Base-by-base conservation (phyloP, 2,329 filamentous ascomycete genomes). In the Fusarium gaditjirri region DNA sequence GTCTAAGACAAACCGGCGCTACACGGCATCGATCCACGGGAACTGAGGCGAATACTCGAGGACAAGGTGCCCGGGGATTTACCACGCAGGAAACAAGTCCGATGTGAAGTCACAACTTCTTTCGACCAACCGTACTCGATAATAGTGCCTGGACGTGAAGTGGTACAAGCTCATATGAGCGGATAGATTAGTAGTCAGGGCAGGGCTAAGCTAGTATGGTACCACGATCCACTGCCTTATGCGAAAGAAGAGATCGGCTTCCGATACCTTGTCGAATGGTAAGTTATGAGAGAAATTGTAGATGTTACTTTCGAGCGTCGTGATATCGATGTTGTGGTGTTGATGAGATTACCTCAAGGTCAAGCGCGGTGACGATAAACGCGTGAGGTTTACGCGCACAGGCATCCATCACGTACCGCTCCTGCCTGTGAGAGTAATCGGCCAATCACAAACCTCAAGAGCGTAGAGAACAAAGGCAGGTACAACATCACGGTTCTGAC, bases 311-410 rank as follows among this genome's bases (percentile, higher is more conserved):
- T 27, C 27, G 23, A 41, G 43, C 25, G 36, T 38, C 43, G 47
- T 41, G 27, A 41, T 41, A 21, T 31, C 36, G n/a, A 23, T 31
- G n/a, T n/a, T 47, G 23, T 46, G n/a, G 19, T 14, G n/a, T 38
- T 33, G 49, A 38, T 43, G 29, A 25, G 21, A 7, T 38, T 41
- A n/a, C n/a, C n/a, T n/a, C n/a, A 36, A 49, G 31, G 35, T n/a
- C 17, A 64, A 54, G 31, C 47, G 17, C 36, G 35, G 35, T 68
- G 49, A 47, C 31, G 44, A n/a, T 35, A 52, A 64, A 71, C 75
- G 65, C 71, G 71, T 71, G 69, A 74, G 70, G 57, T 72, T 50
- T 33, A 33, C 59, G 64, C 69, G 70, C 57, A 39, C 57, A 69
- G 50, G 59, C 59, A 72, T 53, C 33, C 38, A 42, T 50, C 50